Conservation (phyloP, 2,329 filamentous ascomycete species). For the Fusarium xyrophilum region DNA sequence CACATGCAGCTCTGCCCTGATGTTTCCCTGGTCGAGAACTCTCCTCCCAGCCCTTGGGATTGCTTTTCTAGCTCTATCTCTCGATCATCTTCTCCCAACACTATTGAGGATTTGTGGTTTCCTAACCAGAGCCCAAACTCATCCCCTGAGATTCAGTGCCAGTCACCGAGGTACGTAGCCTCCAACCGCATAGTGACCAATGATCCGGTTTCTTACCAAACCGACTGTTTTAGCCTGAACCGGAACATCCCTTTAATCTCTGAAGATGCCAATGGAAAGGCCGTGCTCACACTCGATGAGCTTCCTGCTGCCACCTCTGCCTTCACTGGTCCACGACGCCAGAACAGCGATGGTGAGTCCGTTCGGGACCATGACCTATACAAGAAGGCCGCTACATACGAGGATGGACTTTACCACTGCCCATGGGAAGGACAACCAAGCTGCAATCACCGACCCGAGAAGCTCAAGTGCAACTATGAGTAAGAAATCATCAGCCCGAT, state of each 20-base stretch:
- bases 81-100: constrained; percentile 58
- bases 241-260: constrained; percentile 43
- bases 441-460: constrained; percentile 91
- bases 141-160: constrained; percentile 57
- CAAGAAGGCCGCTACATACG: constrained; percentile 66
- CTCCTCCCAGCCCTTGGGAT: constrained; percentile 60
- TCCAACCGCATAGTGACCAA: constrained; percentile 1
- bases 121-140: constrained; percentile 51
- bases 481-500: constrained; percentile 58
- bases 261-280: constrained; percentile 39
- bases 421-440: constrained; percentile 75
- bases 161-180: constrained; percentile 61
- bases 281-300: constrained; percentile 43
- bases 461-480: constrained; percentile 99
- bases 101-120: constrained; percentile 57
- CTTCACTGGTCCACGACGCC: constrained; percentile 54
- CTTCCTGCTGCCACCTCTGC: constrained; percentile 43
- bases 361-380: constrained; percentile 74
- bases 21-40: constrained; percentile 55
- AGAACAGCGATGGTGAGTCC: constrained; percentile 61
- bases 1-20: constrained; percentile 64
- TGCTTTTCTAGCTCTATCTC: constrained; percentile 62
- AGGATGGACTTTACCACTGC: constrained; percentile 91
- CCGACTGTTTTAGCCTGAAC: constrained; percentile 41
- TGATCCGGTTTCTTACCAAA: constrained; percentile 35